phyloP scores from a whole-genome alignment of 192 early-diverging fungal species.

The Mycoemilia scoparia region DNA sequence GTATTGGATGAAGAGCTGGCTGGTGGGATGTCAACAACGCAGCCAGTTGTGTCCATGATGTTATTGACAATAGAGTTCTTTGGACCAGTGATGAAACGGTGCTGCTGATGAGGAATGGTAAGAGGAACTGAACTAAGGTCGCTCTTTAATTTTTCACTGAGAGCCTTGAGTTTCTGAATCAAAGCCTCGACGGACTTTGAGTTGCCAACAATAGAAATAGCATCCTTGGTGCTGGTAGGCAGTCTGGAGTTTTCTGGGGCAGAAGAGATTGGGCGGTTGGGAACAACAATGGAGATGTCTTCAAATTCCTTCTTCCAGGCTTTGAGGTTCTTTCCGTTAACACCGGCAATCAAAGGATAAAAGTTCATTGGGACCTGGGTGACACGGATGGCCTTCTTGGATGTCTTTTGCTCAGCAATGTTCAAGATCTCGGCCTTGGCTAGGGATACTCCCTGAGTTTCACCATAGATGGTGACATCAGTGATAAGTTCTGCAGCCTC shows the following conservation, averaged over 20 bases:
- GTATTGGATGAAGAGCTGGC: conserved; percentile 47
- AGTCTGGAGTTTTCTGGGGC: too few relatives aligned
- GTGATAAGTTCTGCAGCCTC: conserved; percentile 32
- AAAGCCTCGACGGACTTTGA: conserved; percentile 47
- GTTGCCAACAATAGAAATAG: conserved; percentile 65
- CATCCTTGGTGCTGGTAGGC: conserved; percentile 11
- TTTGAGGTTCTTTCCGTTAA: conserved; percentile 38
- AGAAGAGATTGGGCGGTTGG: conserved; percentile 17
- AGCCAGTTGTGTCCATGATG: conserved; percentile 72
- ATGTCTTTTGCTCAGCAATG: conserved; percentile 59
- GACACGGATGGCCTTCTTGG: conserved; percentile 46
- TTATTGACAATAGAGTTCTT: conserved; percentile 62
- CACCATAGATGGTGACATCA: conserved; percentile 61
- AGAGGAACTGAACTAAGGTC: conserved; percentile 45
- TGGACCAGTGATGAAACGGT: conserved; percentile 74
- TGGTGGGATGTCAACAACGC: conserved; percentile 65
- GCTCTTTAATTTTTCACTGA: conserved; percentile 42
- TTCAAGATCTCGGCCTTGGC: conserved; percentile 74
- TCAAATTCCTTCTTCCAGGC: conserved; percentile 39
- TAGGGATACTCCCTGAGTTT: conserved; percentile 55
- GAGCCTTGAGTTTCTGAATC: conserved; percentile 35
- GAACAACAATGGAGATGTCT: conserved; percentile 60
- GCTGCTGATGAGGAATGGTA: conserved; percentile 76
- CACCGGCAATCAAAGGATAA: conserved; percentile 71
- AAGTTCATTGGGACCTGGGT: conserved; percentile 46